These are phyloP conservation scores for Ramichloridium luteum DNA, from an alignment of 2,329 filamentous ascomycete species.

Conservation along the genomic window DNA sequence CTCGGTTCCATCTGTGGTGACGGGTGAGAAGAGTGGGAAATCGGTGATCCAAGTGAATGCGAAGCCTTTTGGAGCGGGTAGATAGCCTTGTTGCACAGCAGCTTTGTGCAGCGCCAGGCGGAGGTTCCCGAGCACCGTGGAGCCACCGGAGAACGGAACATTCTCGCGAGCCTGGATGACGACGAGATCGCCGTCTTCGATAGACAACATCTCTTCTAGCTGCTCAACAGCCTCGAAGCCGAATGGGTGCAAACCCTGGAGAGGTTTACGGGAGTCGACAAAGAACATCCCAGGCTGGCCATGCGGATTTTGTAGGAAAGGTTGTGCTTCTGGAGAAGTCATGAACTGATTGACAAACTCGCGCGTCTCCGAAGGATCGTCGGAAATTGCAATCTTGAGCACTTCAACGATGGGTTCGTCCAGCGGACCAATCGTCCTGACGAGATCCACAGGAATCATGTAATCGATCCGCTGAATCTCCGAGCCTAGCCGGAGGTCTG, in stretches of 20 bases:
- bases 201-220: slow-evolving; percentile 39
- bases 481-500: slow-evolving; percentile 66
- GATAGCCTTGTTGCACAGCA: slow-evolving; percentile 51
- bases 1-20: slow-evolving; percentile 36
- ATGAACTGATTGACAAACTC: slow-evolving; percentile 59
- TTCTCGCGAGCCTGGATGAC: slow-evolving; percentile 67
- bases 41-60: slow-evolving; percentile 75
- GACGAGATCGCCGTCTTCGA: slow-evolving; percentile 64
- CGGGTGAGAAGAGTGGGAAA: slow-evolving; percentile 82
- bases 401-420: slow-evolving; percentile 60
- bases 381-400: slow-evolving; percentile 52
- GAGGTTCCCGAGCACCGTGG: slow-evolving; percentile 58
- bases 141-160: slow-evolving; percentile 56
- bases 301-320: slow-evolving; percentile 55
- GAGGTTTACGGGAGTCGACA: slow-evolving; percentile 58
- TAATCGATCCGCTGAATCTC: slow-evolving; percentile 52
- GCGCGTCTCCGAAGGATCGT: slow-evolving; percentile 41
- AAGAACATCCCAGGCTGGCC: slow-evolving; percentile 74
- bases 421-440: slow-evolving; percentile 62
- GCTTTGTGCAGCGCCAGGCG: slow-evolving; percentile 57
- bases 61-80: slow-evolving; percentile 42
- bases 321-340: slow-evolving; percentile 46
- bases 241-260: slow-evolving; percentile 64
- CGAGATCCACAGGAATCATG: slow-evolving; percentile 50
- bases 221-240: slow-evolving; percentile 58